These are phyloP conservation scores for Pseudogymnoascus sp. DNA, from an alignment of 2,329 filamentous ascomycete genomes.

Conservation along the genomic window DNA sequence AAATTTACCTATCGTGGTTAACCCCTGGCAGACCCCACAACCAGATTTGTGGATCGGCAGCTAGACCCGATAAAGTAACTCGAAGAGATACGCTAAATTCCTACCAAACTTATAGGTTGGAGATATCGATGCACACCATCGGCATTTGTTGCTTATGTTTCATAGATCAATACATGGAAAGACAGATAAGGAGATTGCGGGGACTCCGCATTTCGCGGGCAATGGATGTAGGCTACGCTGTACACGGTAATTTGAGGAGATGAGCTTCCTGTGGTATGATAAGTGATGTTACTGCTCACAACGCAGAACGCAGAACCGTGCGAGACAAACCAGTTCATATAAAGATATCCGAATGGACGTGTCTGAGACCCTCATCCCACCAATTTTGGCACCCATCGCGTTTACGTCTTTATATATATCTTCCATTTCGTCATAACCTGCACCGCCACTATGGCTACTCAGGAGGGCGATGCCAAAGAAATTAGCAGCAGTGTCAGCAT, in stretches of 20 bases:
- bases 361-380: not conserved
- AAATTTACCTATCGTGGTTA: not conserved
- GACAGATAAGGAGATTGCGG: slow-evolving; percentile 1
- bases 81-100: not conserved
- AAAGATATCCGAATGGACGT: not conserved
- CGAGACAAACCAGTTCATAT: not conserved
- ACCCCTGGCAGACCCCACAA: not conserved
- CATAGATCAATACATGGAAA: not conserved
- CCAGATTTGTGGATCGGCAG: not conserved
- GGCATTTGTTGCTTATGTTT: not conserved
- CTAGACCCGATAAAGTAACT: not conserved
- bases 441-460: not conserved
- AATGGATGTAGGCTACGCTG: not conserved
- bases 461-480: not conserved
- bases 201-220: not conserved
- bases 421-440: not conserved
- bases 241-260: not conserved
- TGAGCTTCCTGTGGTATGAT: not conserved
- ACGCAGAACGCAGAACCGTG: not conserved
- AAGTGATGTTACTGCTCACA: not conserved
- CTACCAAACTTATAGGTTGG: not conserved
- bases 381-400: not conserved
- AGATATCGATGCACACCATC: not conserved
- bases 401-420: not conserved
- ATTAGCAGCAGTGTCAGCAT: not conserved